Conservation (phyloP, 371 early-diverging fungal species). For the Apophysomyces trapeziformis region DNA sequence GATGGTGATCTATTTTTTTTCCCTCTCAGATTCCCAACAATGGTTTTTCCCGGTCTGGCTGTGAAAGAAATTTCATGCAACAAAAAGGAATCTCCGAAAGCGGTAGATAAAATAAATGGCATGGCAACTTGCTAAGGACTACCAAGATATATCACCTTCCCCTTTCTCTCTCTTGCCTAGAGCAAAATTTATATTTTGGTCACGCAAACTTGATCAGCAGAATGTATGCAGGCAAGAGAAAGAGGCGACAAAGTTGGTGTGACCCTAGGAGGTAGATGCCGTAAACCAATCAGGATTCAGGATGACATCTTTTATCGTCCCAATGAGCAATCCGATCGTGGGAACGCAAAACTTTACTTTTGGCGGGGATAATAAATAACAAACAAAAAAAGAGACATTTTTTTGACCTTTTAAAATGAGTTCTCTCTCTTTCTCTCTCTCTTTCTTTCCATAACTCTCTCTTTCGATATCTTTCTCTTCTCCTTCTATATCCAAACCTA, state of each 20-base stretch:
- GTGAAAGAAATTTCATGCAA: too few relatives aligned
- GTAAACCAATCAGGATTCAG: neutral
- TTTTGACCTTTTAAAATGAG: too few relatives aligned
- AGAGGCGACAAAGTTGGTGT: neutral
- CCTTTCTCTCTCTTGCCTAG: neutral
- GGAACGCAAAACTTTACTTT: neutral
- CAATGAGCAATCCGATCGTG: constrained; percentile 3
- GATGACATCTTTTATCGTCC: constrained; percentile 4
- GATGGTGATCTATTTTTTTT: too few relatives aligned
- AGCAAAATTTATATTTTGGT: neutral
- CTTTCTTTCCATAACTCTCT: neutral
- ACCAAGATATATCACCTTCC: neutral
- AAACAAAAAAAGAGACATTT: neutral
- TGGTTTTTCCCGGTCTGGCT: too few relatives aligned
- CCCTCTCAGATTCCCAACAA: too few relatives aligned
- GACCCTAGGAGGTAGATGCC: neutral
- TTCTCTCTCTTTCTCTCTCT: neutral
- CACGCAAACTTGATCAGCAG: neutral
- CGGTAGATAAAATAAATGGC: too few relatives aligned
- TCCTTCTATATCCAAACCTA: too few relatives aligned
- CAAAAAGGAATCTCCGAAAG: too few relatives aligned
- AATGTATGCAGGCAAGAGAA: neutral
- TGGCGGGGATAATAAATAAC: neutral
- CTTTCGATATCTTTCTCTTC: neutral
- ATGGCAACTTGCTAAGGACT: neutral